Evolutionary conservation across 306 rosid species (phyloP).

Genomic region (Vachellia pachyceras): DNA sequence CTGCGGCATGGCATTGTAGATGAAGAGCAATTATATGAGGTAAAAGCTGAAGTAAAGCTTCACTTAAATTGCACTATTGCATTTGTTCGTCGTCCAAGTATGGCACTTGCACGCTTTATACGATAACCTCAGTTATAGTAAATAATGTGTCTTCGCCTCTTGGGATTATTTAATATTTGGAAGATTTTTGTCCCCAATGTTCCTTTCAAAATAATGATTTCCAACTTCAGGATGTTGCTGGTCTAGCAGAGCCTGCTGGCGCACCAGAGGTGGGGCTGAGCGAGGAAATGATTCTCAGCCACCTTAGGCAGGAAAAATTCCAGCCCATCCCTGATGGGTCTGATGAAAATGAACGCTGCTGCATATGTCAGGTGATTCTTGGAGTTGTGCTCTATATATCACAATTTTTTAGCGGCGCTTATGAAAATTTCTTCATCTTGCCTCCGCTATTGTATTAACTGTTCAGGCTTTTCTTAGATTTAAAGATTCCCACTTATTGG

Average conservation of each 20-base stretch:
- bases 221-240: conserved; percentile 4
- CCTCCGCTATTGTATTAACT: not conserved
- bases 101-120: not conserved
- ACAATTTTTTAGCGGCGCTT: not conserved
- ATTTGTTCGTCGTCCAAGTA: not conserved
- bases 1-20: not conserved
- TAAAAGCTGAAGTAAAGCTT: conserved; percentile 26
- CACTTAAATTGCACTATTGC: not conserved
- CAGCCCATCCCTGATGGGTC: not conserved
- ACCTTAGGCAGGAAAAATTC: conserved; percentile 10
- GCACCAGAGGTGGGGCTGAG: not conserved
- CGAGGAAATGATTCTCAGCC: not conserved
- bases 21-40: conserved; percentile 20
- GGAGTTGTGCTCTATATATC: not conserved
- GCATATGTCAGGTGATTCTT: conserved; percentile 42
- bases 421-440: not conserved
- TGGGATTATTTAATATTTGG: not conserved
- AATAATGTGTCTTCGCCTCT: not conserved
- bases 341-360: conserved; percentile 17
- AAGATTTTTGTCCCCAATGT: not conserved
- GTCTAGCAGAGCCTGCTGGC: not conserved
- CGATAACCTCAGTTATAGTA: too few relatives aligned
- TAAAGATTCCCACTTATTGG: not conserved
- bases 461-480: not conserved
- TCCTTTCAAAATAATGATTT: conserved; percentile 2